Conservation (phyloP, 306 rosid species). For the Quercus engelmannii region DNA sequence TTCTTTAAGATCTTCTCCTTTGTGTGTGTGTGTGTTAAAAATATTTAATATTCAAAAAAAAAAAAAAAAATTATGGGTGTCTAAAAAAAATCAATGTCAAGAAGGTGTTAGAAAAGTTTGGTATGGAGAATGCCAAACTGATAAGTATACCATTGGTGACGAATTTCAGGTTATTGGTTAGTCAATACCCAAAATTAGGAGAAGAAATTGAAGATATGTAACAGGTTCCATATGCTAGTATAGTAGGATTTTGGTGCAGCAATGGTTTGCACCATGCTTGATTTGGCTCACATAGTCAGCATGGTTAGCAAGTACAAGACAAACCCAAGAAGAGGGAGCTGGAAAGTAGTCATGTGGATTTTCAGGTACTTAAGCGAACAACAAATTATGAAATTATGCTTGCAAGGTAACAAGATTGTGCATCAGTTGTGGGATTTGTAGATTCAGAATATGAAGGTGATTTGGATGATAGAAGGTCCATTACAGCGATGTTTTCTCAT, state of each 20-base stretch:
- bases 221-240: not conserved
- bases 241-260: not conserved
- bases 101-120: not conserved
- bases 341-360: no score
- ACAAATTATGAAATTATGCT: no score
- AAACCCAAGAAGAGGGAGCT: no score
- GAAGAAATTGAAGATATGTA: not conserved
- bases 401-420: no score
- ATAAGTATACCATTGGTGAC: not conserved
- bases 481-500: not conserved
- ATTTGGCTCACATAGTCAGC: no score
- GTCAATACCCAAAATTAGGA: not conserved
- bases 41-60: no score
- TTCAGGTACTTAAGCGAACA: no score
- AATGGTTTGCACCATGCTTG: no score
- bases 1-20: accelerated
- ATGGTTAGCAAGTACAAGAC: no score
- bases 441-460: not conserved
- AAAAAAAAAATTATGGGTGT: not conserved
- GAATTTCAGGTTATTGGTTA: not conserved
- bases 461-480: not conserved
- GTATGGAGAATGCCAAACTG: not conserved
- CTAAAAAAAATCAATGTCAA: not conserved
- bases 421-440: no score
- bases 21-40: no score